Evolutionary conservation across 345 rosid species (phyloP).

Genomic region (Ricinus communis): DNA sequence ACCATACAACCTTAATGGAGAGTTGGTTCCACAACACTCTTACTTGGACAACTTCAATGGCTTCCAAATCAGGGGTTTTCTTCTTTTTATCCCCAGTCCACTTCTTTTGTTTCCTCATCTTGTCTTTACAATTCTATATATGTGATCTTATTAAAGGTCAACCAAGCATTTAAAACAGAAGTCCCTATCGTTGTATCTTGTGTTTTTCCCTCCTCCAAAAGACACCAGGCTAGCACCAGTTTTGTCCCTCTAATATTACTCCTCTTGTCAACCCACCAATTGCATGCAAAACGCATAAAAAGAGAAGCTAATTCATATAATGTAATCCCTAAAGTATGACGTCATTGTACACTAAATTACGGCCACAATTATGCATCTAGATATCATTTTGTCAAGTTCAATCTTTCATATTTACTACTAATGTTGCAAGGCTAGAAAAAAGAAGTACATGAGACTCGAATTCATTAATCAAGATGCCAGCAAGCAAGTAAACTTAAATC

Average conservation of each 20-base stretch:
- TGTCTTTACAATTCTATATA: slow-evolving; percentile 10
- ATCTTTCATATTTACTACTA: not conserved
- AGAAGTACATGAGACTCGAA: not conserved
- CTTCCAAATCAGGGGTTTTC: slow-evolving; percentile 17
- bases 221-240: not conserved
- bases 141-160: slow-evolving; percentile 11
- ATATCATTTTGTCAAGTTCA: not conserved
- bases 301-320: not conserved
- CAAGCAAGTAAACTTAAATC: not conserved
- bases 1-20: slow-evolving; percentile 24
- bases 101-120: slow-evolving; percentile 8
- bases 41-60: slow-evolving; percentile 25
- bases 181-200: slow-evolving; percentile 20
- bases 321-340: not conserved
- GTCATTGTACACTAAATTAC: not conserved
- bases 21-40: slow-evolving; percentile 24
- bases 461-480: too few relatives aligned
- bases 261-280: not conserved
- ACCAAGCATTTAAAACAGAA: slow-evolving; percentile 14
- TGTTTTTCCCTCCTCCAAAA: not conserved
- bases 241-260: slow-evolving; percentile 10
- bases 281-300: not conserved
- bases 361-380: not conserved
- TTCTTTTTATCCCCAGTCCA: not conserved
- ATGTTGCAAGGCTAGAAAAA: not conserved